Base-by-base conservation (phyloP, 23 red algal genomes). In the Porphyridium purpureum region DNA sequence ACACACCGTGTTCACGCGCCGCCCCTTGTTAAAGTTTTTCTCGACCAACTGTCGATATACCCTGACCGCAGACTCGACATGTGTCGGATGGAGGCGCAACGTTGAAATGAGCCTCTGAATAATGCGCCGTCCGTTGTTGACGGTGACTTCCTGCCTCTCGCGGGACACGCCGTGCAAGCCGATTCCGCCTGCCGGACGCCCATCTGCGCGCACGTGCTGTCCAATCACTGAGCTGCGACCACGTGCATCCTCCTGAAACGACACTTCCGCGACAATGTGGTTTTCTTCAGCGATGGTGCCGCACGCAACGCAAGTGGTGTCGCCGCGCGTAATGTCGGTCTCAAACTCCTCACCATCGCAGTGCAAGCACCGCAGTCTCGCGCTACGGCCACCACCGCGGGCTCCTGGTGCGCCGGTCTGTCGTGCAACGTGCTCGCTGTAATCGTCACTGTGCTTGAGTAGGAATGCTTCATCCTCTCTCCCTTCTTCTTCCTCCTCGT, bases 331-430 rank as follows among this genome's bases (percentile, higher is more conserved):
- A 3, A 56, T 26, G 36, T 72, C 61, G 14, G 38, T 38, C 21
- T 94, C 87, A n/a, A 94, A 60, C 34, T 83, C 87, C 9, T 62
- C 30, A 41, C 70, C 65, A 11, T 64, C 87, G 62, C 87, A 94
- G 26, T 67, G 52, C 42, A 54, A 62, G 59, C 87, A 94, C 51
- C n/a, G n/a, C n/a, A n/a, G n/a, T n/a, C n/a, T n/a, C n/a, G n/a
- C n/a, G n/a, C n/a, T n/a, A n/a, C n/a, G n/a, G n/a, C n/a, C n/a
- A n/a, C n/a, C n/a, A n/a, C n/a, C n/a, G n/a, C n/a, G n/a, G n/a
- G n/a, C n/a, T n/a, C n/a, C n/a, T n/a, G n/a, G n/a, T n/a, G n/a
- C n/a, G n/a, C n/a, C n/a, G n/a, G n/a, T n/a, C n/a, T n/a, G n/a
- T n/a, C n/a, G n/a, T n/a, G n/a, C n/a, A n/a, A n/a, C n/a, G n/a